These are phyloP conservation scores for Mortierella sp. DNA, from an alignment of 371 early-diverging fungal species.

Conservation along the genomic window DNA sequence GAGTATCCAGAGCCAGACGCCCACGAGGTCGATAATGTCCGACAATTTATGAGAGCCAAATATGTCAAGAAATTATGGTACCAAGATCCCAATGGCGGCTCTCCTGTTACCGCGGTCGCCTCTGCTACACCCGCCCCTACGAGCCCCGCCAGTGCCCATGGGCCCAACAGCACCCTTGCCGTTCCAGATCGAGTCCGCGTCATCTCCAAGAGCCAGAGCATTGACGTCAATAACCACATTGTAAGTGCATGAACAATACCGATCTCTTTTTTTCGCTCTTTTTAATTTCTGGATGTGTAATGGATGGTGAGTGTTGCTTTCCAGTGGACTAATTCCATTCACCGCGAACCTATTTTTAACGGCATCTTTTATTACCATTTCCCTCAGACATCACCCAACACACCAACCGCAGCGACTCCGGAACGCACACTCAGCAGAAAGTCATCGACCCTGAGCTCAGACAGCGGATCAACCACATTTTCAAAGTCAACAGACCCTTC, in stretches of 20 bases:
- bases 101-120: background rate
- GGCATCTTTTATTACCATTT: background rate
- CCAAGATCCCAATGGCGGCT: conserved; percentile 30
- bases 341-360: conserved; percentile 20
- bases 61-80: conserved; percentile 55
- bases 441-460: conserved; percentile 52
- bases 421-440: conserved; percentile 55
- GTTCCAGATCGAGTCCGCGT: conserved; percentile 26
- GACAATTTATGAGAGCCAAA: conserved; percentile 58
- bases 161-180: conserved; percentile 6
- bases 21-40: conserved; percentile 47
- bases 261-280: conserved; percentile 3
- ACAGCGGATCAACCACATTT: conserved; percentile 52
- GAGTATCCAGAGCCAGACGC: conserved; percentile 57
- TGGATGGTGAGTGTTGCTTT: background rate
- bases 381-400: background rate
- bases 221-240: conserved; percentile 31
- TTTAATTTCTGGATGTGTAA: conserved; percentile 50
- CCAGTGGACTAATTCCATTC: background rate
- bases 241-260: conserved; percentile 14
- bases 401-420: conserved; percentile 19
- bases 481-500: conserved; percentile 50
- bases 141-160: background rate
- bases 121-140: conserved; percentile 6
- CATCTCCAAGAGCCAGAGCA: conserved; percentile 24